phyloP scores from a whole-genome alignment of 2,329 filamentous ascomycete genomes.

The Monosporascus sp. region DNA sequence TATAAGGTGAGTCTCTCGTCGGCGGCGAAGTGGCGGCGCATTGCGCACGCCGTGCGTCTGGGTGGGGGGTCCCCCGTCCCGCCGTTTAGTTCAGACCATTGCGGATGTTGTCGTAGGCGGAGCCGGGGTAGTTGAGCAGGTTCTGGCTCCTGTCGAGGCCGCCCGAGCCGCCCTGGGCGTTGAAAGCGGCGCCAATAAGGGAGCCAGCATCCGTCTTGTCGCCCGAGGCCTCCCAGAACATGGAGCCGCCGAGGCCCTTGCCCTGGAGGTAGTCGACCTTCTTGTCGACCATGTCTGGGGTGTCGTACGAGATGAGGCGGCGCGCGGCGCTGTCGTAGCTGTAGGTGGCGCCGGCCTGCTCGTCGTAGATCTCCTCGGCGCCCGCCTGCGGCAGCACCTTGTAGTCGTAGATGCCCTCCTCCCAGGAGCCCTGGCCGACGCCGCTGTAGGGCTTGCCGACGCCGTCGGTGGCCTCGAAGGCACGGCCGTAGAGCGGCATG shows the following conservation, averaged over 20 bases:
- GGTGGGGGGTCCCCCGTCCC: not conserved
- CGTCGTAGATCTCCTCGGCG: conserved; percentile 54
- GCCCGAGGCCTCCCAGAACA: conserved; percentile 81
- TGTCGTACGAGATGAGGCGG: conserved; percentile 71
- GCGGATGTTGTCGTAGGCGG: conserved; percentile 25
- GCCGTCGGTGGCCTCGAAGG: conserved; percentile 60
- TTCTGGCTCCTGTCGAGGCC: conserved; percentile 21
- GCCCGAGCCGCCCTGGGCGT: conserved; percentile 17
- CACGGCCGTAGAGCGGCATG: conserved; percentile 75
- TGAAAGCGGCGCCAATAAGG: conserved; percentile 44
- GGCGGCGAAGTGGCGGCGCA: too few species aligned
- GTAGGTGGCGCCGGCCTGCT: conserved; percentile 58
- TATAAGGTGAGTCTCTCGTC: not conserved
- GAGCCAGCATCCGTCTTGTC: conserved; percentile 58
- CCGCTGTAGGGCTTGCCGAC: conserved; percentile 60
- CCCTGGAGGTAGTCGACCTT: conserved; percentile 64
- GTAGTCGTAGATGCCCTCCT: conserved; percentile 75
- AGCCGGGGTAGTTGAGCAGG: conserved; percentile 23
- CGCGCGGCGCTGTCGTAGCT: conserved; percentile 58
- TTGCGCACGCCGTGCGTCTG: too few species aligned
- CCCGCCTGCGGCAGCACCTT: conserved; percentile 65
- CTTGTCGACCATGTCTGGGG: conserved; percentile 48
- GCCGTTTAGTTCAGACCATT: conserved; percentile 14
- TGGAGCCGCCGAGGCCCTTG: conserved; percentile 64
- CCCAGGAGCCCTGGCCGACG: conserved; percentile 65